phyloP scores from a whole-genome alignment of 176 grass and related monocot genomes.

The Panicum miliaceum region DNA sequence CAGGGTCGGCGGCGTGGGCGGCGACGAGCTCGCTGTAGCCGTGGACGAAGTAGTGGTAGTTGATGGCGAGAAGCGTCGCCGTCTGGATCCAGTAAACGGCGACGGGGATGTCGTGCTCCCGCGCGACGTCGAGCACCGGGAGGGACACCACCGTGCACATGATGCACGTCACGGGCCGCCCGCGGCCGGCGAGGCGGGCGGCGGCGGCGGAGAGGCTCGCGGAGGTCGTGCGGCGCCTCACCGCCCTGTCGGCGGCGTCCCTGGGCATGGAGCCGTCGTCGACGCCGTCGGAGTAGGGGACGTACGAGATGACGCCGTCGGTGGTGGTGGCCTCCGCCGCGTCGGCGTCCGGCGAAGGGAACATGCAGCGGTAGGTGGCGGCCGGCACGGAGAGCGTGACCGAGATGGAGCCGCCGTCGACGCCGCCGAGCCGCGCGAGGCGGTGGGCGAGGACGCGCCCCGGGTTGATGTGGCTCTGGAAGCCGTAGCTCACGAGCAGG shows the following conservation, averaged over 20 bases:
- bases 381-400: constrained; percentile 41
- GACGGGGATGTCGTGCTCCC: constrained; percentile 26
- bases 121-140: constrained; percentile 37
- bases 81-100: constrained; percentile 67
- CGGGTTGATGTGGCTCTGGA: constrained; percentile 56
- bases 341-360: not conserved
- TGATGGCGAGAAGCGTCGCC: constrained; percentile 38
- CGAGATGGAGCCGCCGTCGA: not conserved
- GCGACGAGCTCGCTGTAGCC: constrained; percentile 34
- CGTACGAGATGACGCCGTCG: constrained; percentile 48
- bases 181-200: constrained; percentile 25
- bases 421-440: constrained; percentile 24
- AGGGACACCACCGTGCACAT: constrained; percentile 26
- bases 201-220: constrained; percentile 24
- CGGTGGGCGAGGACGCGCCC: constrained; percentile 33
- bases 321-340: constrained; percentile 14
- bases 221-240: constrained; percentile 6
- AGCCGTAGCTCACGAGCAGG: constrained; percentile 34
- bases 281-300: constrained; percentile 40
- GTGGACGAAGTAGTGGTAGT: constrained; percentile 69
- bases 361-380: constrained; percentile 39
- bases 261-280: not conserved
- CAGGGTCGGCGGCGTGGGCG: not conserved
- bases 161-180: constrained; percentile 54
- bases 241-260: not conserved